Conservation (phyloP, 1,284 basidiomycete genomes). For the Ceratobasidium sp. region DNA sequence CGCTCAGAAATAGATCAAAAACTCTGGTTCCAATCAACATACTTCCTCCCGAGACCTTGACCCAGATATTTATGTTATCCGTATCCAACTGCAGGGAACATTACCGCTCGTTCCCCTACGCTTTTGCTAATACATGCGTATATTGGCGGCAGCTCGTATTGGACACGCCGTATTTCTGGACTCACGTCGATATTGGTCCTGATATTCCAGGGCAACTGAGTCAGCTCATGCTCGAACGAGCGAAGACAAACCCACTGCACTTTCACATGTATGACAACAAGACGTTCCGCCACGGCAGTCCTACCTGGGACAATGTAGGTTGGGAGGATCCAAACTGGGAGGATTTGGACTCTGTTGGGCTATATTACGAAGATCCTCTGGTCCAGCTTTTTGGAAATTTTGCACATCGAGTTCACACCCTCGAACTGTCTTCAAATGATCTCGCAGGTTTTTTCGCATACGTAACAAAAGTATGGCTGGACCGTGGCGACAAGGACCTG, state of each 20-base stretch:
- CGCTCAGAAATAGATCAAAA: not conserved
- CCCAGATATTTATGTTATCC: not conserved
- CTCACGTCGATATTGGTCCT: constrained; percentile 1
- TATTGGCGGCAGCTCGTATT: not conserved
- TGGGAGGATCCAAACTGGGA: no score
- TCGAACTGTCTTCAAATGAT: not conserved
- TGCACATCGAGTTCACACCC: not conserved
- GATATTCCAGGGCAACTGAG: not conserved
- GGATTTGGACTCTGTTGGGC: no score
- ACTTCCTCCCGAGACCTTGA: not conserved
- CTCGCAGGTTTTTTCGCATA: not conserved
- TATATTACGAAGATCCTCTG: not conserved
- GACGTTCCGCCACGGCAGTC: not conserved
- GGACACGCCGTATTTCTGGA: not conserved
- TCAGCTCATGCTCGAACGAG: not conserved
- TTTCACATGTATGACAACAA: not conserved
- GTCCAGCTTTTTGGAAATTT: not conserved
- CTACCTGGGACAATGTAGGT: no score
- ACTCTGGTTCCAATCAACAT: not conserved
- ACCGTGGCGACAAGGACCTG: not conserved
- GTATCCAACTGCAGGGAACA: not conserved
- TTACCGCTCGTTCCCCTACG: not conserved
- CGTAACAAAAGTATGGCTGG: not conserved
- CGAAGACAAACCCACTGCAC: not conserved
- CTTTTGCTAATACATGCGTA: not conserved